Conservation (phyloP, 805 yeast species). For the Zygoascus bituminiphila region DNA sequence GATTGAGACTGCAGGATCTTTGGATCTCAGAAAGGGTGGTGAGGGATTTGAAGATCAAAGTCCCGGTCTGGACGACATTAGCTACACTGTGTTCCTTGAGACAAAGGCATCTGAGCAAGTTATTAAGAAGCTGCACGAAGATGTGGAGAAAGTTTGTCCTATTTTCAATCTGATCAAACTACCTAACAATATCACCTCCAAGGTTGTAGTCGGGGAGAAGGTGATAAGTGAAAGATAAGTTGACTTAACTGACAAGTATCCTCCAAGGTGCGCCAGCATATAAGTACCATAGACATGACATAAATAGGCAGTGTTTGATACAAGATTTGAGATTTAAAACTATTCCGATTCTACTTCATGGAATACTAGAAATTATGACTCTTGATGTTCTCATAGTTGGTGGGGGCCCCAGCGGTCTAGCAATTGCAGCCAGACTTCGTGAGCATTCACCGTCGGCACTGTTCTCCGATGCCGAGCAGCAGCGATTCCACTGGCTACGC, state of each 20-base stretch:
- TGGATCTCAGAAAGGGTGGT: slow-evolving; percentile 9
- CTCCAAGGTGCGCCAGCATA: not conserved
- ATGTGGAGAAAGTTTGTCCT: slow-evolving; percentile 23
- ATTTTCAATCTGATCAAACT: slow-evolving; percentile 32
- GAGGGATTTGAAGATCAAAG: slow-evolving; percentile 9
- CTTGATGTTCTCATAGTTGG: slow-evolving; percentile 36
- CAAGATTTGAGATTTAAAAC: too few species aligned
- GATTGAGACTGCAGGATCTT: slow-evolving; percentile 4
- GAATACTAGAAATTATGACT: too few species aligned
- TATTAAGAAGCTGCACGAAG: slow-evolving; percentile 3
- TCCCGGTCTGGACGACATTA: slow-evolving; percentile 10
- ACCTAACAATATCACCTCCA: slow-evolving; percentile 30
- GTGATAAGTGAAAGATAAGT: not conserved
- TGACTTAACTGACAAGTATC: not conserved
- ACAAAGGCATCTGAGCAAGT: not conserved
- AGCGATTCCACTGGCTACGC: slow-evolving; percentile 38
- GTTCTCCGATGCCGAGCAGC: slow-evolving; percentile 41
- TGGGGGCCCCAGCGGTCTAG: slow-evolving; percentile 41
- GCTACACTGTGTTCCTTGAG: slow-evolving; percentile 7
- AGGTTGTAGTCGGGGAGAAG: not conserved
- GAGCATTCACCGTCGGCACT: slow-evolving; percentile 37
- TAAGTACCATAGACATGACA: not conserved
- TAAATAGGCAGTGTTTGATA: too few species aligned
- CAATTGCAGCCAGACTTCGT: slow-evolving; percentile 35
- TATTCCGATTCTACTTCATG: too few species aligned